Evolutionary conservation across 2,329 filamentous ascomycete species (phyloP), one percentile per base, ranked within the genome.

Genomic region (Myotisia sp.): DNA sequence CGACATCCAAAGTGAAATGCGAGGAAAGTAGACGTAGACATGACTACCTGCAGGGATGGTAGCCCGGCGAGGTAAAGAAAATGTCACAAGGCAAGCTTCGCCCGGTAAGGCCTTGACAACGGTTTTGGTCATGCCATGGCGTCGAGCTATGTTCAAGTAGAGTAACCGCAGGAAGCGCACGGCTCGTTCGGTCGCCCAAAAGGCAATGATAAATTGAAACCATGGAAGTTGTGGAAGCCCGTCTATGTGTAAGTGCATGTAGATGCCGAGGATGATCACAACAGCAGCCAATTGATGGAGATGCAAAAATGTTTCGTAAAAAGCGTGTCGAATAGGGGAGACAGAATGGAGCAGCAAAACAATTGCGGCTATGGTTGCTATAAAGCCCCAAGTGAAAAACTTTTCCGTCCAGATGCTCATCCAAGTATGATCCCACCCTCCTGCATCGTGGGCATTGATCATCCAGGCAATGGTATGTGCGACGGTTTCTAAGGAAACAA

Each of bases 391-490:
- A 8, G 43, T 40, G 34, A 65, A 62, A 43, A 65, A 66, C 0
- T 57, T 52, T 0, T 51, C 54, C 13, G 46, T 45, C 31, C 45
- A 44, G 18, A 63, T 36, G 6, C 56, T 53, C 13, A 51, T 44
- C 22, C 44, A 46, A 17, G 36, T 56, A 19, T 73, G 71, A 0
- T 59, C 47, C 64, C 70, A 77, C 22, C 81, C 79, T 10, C 69
- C 67, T 30, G 74, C 75, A 6, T 71, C 66, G 13, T 76, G 58
- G 38, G 76, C 77, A 43, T 92, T 90, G 47, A 80, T 70, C 13
- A 74, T 64, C 86, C 87, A 98, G 22, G 76, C 74, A 16, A 68
- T 46, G 6, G 78, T 80, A 56, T 92, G 84, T 6, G 79, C 63
- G 32, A 84, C 47, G 10, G 71, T 60, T 54, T 90, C 79, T 3